Conservation (phyloP, 1,284 basidiomycete species). For the Fistulinella cinereoalba region DNA sequence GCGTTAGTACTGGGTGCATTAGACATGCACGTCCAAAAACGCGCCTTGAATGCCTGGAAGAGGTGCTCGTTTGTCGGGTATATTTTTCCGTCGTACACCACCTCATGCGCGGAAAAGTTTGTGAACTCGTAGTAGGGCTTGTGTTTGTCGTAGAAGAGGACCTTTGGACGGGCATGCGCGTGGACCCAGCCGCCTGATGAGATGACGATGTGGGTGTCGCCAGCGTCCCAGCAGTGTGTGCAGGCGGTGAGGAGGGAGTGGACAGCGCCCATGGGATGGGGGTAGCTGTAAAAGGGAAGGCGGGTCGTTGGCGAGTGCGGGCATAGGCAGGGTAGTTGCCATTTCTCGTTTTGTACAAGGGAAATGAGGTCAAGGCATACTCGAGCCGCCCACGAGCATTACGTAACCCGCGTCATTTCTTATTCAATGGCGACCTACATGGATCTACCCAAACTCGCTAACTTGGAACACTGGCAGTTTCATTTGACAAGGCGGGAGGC, state of each 20-base stretch:
- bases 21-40: conserved; percentile 5
- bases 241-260: conserved; percentile 17
- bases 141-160: conserved; percentile 53
- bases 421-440: too few species aligned
- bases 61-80: conserved; percentile 70
- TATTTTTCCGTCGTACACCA: conserved; percentile 51
- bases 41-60: conserved; percentile 65
- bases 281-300: neutral
- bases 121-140: conserved; percentile 69
- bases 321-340: too few species aligned
- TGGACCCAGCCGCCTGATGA: conserved; percentile 24
- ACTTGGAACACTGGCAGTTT: too few species aligned
- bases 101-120: conserved; percentile 62
- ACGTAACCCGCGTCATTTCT: too few species aligned
- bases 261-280: conserved; percentile 19
- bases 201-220: conserved; percentile 29
- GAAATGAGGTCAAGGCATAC: too few species aligned
- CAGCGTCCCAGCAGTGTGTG: conserved; percentile 26
- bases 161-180: conserved; percentile 31
- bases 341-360: too few species aligned
- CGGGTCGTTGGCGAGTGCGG: too few species aligned
- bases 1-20: neutral
- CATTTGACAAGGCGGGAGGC: too few species aligned
- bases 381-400: too few species aligned
- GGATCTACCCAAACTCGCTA: too few species aligned